A percentile compares a stretch with the other conserved stretches of the same genome.
Conservation (phyloP, 495 filamentous ascomycete genomes). For the Evernia prunastri region DNA sequence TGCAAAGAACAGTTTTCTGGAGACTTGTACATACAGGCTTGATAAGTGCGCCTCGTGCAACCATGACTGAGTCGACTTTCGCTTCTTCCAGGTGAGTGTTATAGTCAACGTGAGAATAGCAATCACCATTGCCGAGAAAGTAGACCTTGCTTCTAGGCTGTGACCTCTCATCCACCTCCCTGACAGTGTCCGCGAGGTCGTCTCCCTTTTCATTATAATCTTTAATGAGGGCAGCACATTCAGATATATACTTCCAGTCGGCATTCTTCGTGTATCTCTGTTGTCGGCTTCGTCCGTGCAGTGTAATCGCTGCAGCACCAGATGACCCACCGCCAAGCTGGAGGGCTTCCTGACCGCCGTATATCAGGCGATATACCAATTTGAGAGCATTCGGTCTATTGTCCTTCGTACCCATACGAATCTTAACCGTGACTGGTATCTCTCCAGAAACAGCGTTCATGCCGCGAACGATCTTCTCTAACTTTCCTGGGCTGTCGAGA, state of each 20-base stretch:
- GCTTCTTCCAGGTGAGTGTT: slow-evolving; percentile 66
- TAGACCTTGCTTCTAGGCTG: slow-evolving; percentile 58
- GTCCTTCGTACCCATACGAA: slow-evolving; percentile 84
- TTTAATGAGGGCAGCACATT: slow-evolving; percentile 79
- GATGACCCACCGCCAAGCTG: slow-evolving; percentile 56
- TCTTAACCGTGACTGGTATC: slow-evolving; percentile 87
- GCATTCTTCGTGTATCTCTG: slow-evolving; percentile 86
- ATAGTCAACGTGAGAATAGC: slow-evolving; percentile 88
- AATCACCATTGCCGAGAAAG: slow-evolving; percentile 95
- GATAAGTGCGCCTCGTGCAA: slow-evolving; percentile 58
- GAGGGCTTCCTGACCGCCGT: slow-evolving; percentile 64
- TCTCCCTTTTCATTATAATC: slow-evolving; percentile 60
- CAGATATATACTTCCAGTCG: slow-evolving; percentile 89
- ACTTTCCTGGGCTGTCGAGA: slow-evolving; percentile 70
- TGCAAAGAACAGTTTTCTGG: not conserved
- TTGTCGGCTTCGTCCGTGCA: slow-evolving; percentile 88
- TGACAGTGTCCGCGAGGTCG: slow-evolving; percentile 62
- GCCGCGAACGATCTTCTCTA: slow-evolving; percentile 86
- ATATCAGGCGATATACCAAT: slow-evolving; percentile 71
- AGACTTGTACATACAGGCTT: not conserved
- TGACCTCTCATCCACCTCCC: slow-evolving; percentile 62
- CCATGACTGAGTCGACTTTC: slow-evolving; percentile 82
- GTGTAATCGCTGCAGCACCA: slow-evolving; percentile 84
- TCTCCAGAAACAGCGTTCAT: slow-evolving; percentile 89
- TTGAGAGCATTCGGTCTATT: slow-evolving; percentile 71